Evolutionary conservation across 306 rosid genomes (phyloP), one percentile per base, ranked within the genome.

Genomic region (Quercus engelmannii): DNA sequence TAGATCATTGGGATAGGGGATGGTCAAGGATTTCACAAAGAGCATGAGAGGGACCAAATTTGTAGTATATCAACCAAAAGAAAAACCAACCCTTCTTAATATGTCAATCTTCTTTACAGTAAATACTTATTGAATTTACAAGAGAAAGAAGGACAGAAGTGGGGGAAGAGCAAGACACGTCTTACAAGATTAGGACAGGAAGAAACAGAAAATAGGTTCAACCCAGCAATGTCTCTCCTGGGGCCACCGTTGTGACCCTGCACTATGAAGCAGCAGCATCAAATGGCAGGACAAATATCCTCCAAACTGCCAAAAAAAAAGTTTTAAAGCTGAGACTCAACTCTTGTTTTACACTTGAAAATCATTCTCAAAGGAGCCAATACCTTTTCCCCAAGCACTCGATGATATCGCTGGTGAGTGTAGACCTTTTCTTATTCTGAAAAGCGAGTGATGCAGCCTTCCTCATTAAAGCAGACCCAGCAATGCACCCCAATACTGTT

Each of bases 371-470:
- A 7, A 73, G 83, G 55, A 73, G 69, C 69, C 13, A 10, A 26
- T 89, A 92, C 98, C 99, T 95, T 86, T 80, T 80, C 79, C 97
- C 97, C 85, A 95, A 89, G 89, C 69, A 86, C 84, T 93, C 92
- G 61, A 95, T 95, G 83, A 95, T 93, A 83, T 95, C 98, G 6
- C 91, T 82, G 0, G 99, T 93, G 75, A 93, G 92, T 4, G 97
- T 90, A 71, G 99, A 91, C 84, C 99, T 90, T 88, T 90, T 95
- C 91, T 92, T 92, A 76, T 78, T 75, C 61, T 81, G 74, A 79
- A 91, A 93, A 69, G 97, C 98, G 76, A 90, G 89, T 23, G 96
- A 89, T 54, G 99, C 99, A 28, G 99, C 98, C 80, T 77, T 95
- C 81, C 98, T 93, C 91, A 91, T 76, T 78, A 95, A 71, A 59